Percentiles rank a stretch among this genome's conserved stretches.
Evolutionary conservation across 495 filamentous ascomycete genomes (phyloP).

Genomic region (Aspergillus conjunctus): DNA sequence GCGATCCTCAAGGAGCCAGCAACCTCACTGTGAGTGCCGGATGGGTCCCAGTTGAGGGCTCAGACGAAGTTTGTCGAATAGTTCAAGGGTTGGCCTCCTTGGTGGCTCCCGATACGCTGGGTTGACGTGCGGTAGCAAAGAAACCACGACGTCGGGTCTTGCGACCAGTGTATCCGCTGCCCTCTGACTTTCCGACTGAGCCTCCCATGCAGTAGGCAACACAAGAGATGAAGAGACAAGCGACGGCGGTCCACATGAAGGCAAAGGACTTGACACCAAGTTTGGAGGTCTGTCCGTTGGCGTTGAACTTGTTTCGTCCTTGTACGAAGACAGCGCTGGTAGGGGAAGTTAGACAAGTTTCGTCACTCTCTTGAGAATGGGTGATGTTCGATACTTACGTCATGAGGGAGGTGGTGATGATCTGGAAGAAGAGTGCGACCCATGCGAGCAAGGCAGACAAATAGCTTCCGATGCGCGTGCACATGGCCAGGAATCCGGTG

Average conservation of each 20-base stretch:
- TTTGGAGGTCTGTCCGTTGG: slow-evolving; percentile 55
- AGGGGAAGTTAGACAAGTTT: not conserved
- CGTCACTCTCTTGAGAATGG: not conserved
- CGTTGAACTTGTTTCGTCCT: slow-evolving; percentile 69
- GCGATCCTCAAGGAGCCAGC: no score
- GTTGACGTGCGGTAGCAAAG: slow-evolving; percentile 43
- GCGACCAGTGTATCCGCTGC: slow-evolving; percentile 43
- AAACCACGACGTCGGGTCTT: slow-evolving; percentile 46
- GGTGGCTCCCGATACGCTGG: slow-evolving; percentile 37
- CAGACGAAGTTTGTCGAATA: not conserved
- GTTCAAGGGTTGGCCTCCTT: slow-evolving; percentile 42
- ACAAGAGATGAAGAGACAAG: slow-evolving; percentile 68
- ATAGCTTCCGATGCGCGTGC: slow-evolving; percentile 60
- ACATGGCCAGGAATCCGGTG: slow-evolving; percentile 62
- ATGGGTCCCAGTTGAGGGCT: not conserved
- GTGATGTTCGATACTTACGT: slow-evolving; percentile 56
- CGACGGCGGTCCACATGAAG: slow-evolving; percentile 83
- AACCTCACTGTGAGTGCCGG: no score
- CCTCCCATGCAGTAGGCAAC: slow-evolving; percentile 67
- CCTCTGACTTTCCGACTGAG: slow-evolving; percentile 37
- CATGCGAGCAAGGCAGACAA: slow-evolving; percentile 57
- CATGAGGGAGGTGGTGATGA: slow-evolving; percentile 65
- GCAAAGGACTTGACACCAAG: slow-evolving; percentile 76
- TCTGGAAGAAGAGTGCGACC: slow-evolving; percentile 63
- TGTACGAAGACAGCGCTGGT: slow-evolving; percentile 72